A percentile compares a stretch with the other conserved stretches of the same genome.
Evolutionary conservation across 352 stramenopile genomes (phyloP).

Genomic region (Albugo candida): DNA sequence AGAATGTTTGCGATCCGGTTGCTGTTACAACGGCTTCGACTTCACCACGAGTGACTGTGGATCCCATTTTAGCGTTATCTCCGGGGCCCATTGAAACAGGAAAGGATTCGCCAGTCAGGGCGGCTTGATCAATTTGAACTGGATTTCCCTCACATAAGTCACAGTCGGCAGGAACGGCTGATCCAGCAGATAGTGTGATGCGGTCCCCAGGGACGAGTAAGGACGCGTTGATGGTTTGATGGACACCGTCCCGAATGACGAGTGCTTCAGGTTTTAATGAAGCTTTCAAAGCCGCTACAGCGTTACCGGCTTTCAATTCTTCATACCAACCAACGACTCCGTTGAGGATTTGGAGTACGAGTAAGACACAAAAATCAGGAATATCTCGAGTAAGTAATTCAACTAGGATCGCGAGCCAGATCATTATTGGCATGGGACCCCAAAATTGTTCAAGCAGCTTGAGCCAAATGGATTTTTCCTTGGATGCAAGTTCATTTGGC

Average conservation of each 20-base stretch:
- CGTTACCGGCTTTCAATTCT: conserved; percentile 63
- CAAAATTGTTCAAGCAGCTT: conserved; percentile 49
- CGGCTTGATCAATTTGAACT: conserved; percentile 82
- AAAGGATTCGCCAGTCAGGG: conserved; percentile 89
- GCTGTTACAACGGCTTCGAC: conserved; percentile 80
- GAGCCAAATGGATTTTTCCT: conserved; percentile 25
- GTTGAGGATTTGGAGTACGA: conserved; percentile 55
- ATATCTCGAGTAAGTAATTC: conserved; percentile 35
- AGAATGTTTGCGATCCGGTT: conserved; percentile 84
- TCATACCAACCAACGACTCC: conserved; percentile 54
- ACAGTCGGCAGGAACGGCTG: conserved; percentile 85
- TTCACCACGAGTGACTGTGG: conserved; percentile 77
- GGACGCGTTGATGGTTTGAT: conserved; percentile 74
- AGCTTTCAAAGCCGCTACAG: conserved; percentile 72
- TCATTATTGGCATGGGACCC: conserved; percentile 81
- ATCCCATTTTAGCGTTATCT: conserved; percentile 77
- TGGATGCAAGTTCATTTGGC: conserved; percentile 60
- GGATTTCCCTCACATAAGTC: conserved; percentile 59
- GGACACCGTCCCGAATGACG: conserved; percentile 78
- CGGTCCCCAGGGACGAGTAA: conserved; percentile 88
- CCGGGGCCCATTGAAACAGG: conserved; percentile 67
- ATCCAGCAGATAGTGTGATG: conserved; percentile 75
- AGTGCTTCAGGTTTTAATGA: conserved; percentile 69
- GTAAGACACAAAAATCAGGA: conserved; percentile 41
- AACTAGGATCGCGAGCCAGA: conserved; percentile 79